Base-by-base conservation (phyloP, 768 basidiomycete genomes). In the Dentipellis fragilis region DNA sequence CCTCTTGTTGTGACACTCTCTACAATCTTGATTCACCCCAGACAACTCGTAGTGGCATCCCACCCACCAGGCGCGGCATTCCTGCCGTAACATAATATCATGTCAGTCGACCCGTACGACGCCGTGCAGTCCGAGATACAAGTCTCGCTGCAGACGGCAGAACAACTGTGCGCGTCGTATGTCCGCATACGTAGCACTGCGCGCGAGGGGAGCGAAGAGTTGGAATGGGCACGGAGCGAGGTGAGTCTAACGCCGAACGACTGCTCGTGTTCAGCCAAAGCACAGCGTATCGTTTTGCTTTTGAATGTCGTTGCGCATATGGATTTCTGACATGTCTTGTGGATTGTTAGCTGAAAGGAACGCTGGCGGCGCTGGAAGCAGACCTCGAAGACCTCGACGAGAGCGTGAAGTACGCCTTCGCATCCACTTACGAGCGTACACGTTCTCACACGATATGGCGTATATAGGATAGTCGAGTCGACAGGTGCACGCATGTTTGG, bases 381-480 rank as follows among this genome's bases (percentile, higher is more conserved):
- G 94, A 97, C 71, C 67, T 95, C 21, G 90, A 93, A 58, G 93
- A 93, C 66, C 71, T 98, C n/a, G 93, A 96, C 51, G 91, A 92
- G 65, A 93, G 90, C 64, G 93, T 98, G 46, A 85, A 81, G 89
- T 90, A 68, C 60, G 79, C 66, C 19, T 21, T 47, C 35, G 8
- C 42, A 10, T 45, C 42, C 42, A 17, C 42, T 45, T 10, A 17
- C n/a, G 16, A 17, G n/a, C 1, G 42, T 17, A n/a, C 19, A 17
- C 9, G 12, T 4, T n/a, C 42, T 45, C 42, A 45, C 5, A n/a
- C n/a, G n/a, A 45, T 45, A 45, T 3, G 8, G n/a, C 17, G 16
- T 16, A 2, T 45, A 14, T 63, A 93, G 90, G 67, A 89, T 93
- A 42, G 89, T 96, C 0, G 94, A 95, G 66, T 80, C 82, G 10